phyloP scores from a whole-genome alignment of 2,329 filamentous ascomycete species.

The Huntiella decipiens region DNA sequence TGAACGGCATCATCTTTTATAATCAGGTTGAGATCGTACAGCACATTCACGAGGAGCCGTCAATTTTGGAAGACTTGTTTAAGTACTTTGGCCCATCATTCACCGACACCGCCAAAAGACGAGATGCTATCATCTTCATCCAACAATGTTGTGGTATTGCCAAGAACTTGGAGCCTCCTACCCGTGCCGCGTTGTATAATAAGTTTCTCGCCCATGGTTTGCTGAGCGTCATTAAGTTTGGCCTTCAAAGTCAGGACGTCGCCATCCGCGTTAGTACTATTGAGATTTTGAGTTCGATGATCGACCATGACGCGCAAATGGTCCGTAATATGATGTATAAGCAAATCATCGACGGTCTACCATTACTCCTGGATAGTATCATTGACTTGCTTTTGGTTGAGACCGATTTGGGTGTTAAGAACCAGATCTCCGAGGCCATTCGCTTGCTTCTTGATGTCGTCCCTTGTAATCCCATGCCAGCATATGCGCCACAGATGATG shows the following conservation, averaged over 20 bases:
- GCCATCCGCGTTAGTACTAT: conserved; percentile 78
- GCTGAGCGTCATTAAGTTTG: conserved; percentile 78
- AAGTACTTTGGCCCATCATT: conserved; percentile 56
- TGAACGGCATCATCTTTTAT: conserved; percentile 97
- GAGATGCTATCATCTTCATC: conserved; percentile 88
- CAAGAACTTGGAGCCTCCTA: conserved; percentile 78
- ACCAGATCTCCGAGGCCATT: conserved; percentile 85
- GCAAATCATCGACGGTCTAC: conserved; percentile 71
- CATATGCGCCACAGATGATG: conserved; percentile 14
- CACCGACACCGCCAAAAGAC: conserved; percentile 53
- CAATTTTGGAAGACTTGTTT: conserved; percentile 73
- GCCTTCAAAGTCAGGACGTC: conserved; percentile 68
- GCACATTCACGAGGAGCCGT: conserved; percentile 66
- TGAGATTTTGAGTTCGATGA: conserved; percentile 80
- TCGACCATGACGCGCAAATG: conserved; percentile 90
- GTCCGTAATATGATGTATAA: conserved; percentile 86
- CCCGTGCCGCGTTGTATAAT: conserved; percentile 63
- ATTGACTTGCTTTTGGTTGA: conserved; percentile 85
- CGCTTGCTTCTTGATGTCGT: conserved; percentile 71
- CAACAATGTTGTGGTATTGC: conserved; percentile 89
- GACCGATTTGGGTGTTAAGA: conserved; percentile 83
- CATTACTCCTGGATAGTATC: conserved; percentile 73
- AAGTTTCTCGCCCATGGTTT: conserved; percentile 81
- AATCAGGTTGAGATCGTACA: conserved; percentile 97
- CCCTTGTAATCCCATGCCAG: conserved; percentile 16